Base-by-base conservation (phyloP, 257 asterid genomes). In the Solanum gandarillasii region DNA sequence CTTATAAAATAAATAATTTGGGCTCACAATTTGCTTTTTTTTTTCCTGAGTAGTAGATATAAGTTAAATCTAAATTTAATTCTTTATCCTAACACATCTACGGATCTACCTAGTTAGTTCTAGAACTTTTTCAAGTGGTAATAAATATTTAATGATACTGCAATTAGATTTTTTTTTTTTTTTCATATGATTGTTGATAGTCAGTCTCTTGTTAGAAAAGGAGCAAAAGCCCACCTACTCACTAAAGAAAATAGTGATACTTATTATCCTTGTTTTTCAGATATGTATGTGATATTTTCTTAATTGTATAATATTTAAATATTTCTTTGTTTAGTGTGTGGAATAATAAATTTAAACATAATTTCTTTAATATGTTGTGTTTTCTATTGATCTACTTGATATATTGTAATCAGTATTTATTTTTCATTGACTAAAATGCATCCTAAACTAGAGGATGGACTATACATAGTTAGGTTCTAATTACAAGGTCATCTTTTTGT, bases 161-260 rank as follows among this genome's bases (percentile, higher is more conserved):
- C 31, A 27, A 90, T 81, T 25, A 83, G 7, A 4, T 12, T 46
- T 46, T 68, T 82, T 87, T 83, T 86, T 52, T 48, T 83, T 86
- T 55, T 48, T 29, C 74, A 88, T 83, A 78, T 86, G 25, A 58
- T 72, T 14, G 48, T 87, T 87, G 73, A 65, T 91, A 83, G 96
- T 93, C 95, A 94, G 91, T 92, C 88, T 21, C 96, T 94, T 93
- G 96, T 89, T 70, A 90, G 95, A 93, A 93, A 91, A 93, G 90
- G 88, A 86, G 82, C 89, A 39, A 75, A 84, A 87, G 68, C 88
- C 90, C 91, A 94, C 94, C 95, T 91, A 90, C 94, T 92, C 93
- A 91, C 89, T 83, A 14, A 72, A 88, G 92, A 91, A 78, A 94
- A 89, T 89, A 70, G 83, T 32, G 70, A 84, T 81, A 46, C 34